Evolutionary conservation across 2,329 filamentous ascomycete species (phyloP), one percentile per base, ranked within the genome.

Genomic region (Harringtonia aguacate): DNA sequence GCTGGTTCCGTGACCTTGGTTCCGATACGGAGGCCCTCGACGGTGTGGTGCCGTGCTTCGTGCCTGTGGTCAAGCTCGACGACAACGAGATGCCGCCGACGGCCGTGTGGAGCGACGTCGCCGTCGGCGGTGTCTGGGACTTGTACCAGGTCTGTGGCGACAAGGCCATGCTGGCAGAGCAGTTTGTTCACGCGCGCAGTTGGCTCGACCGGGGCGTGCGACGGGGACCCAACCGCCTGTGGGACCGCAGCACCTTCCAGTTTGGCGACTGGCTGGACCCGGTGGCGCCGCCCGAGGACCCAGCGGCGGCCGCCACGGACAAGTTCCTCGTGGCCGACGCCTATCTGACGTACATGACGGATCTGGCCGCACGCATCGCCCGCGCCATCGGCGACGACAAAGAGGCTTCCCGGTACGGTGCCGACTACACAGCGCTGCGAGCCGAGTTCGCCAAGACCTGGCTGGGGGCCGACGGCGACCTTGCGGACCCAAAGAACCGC

Each of bases 1-100:
- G 53, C 43, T 80, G 71, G 74, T 59, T 70, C n/a, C 59, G 64
- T 42, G 73, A 77, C 44, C 51, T n/a, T n/a, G n/a, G n/a, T n/a
- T n/a, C 74, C 2, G 58, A 56, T 3, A 52, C 47, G 14, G 57
- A 59, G 15, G 52, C 59, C 8, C 52, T 63, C 1, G 56, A 60
- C 0, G 55, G 62, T 3, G 52, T 66, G 2, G 42, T 58, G 0
- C 46, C 49, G 6, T 50, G 53, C n/a, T 37, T 43, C 39, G 40
- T 49, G 22, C 54, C 63, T n/a, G n/a, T 14, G 15, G 29, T 18
- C 21, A 10, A n/a, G n/a, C n/a, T 17, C 22, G 20, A 27, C 17
- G 13, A 5, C 8, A 21, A 13, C 39, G n/a, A 41, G 39, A 27
- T 28, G 17, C 22, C 17, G 10, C 40, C 30, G 14, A 8, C 53